A percentile compares a stretch with the other conserved stretches of the same genome.
Conservation (phyloP, 2,329 filamentous ascomycete genomes). For the Diaporthe sp. region DNA sequence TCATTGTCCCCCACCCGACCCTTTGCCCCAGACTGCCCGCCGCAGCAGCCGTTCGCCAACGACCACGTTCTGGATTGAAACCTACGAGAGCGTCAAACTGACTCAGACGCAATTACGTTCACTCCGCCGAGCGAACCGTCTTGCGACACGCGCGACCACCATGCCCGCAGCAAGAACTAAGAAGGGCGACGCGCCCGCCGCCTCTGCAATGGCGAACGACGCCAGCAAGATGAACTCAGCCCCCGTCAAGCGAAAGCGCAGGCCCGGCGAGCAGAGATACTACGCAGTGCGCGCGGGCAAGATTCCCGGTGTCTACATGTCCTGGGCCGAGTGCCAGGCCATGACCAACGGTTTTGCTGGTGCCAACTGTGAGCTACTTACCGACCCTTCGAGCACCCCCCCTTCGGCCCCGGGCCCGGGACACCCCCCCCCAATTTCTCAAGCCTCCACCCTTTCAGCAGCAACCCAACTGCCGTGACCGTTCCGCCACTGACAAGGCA, state of each 20-base stretch:
- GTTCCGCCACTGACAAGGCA: conserved; percentile 11
- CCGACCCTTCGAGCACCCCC: background rate
- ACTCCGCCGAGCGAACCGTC: conserved; percentile 14
- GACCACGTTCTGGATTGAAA: conserved; percentile 27
- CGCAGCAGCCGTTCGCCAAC: conserved; percentile 13
- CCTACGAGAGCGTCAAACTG: conserved; percentile 6
- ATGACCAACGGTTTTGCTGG: conserved; percentile 74
- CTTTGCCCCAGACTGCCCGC: conserved; percentile 1
- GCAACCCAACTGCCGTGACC: background rate
- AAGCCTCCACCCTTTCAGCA: background rate
- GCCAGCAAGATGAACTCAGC: conserved; percentile 28
- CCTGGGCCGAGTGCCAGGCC: conserved; percentile 71
- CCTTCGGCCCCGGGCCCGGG: background rate
- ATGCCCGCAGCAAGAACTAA: conserved; percentile 38
- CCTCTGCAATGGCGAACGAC: conserved; percentile 3
- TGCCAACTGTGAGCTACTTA: conserved; percentile 72
- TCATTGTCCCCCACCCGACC: background rate
- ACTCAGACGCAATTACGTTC: conserved; percentile 9
- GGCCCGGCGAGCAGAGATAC: conserved; percentile 64
- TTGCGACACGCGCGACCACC: conserved; percentile 30
- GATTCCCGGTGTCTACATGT: conserved; percentile 72
- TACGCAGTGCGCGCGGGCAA: conserved; percentile 73
- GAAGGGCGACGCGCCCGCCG: conserved; percentile 21
- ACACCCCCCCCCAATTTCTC: background rate
- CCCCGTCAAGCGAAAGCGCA: conserved; percentile 60